These are phyloP conservation scores for Coniophora puteana DNA, from an alignment of 1,284 basidiomycete species.

Conservation along the genomic window DNA sequence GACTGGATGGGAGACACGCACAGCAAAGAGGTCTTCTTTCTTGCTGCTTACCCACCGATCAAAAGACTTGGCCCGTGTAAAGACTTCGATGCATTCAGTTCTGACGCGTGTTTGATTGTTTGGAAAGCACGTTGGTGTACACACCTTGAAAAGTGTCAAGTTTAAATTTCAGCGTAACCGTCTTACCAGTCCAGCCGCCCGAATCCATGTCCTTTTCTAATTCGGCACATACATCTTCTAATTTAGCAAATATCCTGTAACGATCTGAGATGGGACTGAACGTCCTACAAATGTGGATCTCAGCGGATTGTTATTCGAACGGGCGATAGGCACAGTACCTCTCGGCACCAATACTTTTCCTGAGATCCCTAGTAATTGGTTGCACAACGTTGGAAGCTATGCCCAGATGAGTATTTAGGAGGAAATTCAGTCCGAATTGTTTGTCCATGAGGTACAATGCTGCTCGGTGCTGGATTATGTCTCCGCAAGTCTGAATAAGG, in stretches of 20 bases:
- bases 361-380: constrained; percentile 70
- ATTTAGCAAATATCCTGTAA: constrained; percentile 65
- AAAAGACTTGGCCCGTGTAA: constrained; percentile 79
- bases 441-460: constrained; percentile 80
- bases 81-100: constrained; percentile 43
- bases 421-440: constrained; percentile 71
- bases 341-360: constrained; percentile 90
- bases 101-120: background rate
- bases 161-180: constrained; percentile 79
- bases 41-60: constrained; percentile 67
- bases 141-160: constrained; percentile 75
- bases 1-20: constrained; percentile 31
- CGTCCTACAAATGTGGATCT: constrained; percentile 46
- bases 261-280: constrained; percentile 67
- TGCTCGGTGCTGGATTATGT: constrained; percentile 75
- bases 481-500: constrained; percentile 73
- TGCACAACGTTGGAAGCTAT: constrained; percentile 81
- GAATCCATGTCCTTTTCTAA: constrained; percentile 75
- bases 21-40: constrained; percentile 77
- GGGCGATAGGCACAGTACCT: constrained; percentile 40
- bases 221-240: constrained; percentile 77
- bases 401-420: constrained; percentile 79
- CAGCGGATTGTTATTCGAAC: constrained; percentile 5
- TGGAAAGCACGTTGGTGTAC: constrained; percentile 7
- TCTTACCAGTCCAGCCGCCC: constrained; percentile 71